Conservation (phyloP, 257 asterid species). For the Handroanthus guayacan region DNA sequence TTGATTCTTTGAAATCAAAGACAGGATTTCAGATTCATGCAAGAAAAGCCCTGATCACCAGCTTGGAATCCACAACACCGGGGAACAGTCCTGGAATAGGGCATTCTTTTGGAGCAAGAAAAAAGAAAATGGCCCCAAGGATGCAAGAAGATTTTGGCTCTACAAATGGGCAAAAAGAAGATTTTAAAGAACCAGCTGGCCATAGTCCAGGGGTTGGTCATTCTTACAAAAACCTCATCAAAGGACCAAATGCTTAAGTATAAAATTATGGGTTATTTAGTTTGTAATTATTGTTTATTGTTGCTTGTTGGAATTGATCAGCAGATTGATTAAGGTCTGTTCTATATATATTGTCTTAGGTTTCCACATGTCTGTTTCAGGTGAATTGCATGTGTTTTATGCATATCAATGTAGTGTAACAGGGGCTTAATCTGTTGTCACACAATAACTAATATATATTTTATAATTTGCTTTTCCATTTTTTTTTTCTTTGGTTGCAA, state of each 20-base stretch:
- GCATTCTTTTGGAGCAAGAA: slow-evolving; percentile 42
- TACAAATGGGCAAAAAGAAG: slow-evolving; percentile 22
- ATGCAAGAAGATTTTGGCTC: neutral
- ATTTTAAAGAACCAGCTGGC: slow-evolving; percentile 42
- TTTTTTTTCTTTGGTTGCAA: no score
- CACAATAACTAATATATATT: no score
- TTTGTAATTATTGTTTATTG: no score
- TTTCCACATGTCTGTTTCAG: no score
- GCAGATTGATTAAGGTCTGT: no score
- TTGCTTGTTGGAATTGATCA: no score
- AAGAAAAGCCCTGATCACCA: neutral
- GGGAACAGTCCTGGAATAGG: slow-evolving; percentile 70
- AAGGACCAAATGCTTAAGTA: slow-evolving; percentile 35
- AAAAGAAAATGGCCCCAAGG: slow-evolving; percentile 22
- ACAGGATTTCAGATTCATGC: slow-evolving; percentile 20
- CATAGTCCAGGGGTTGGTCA: slow-evolving; percentile 69
- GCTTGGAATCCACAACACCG: slow-evolving; percentile 48
- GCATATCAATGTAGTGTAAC: no score
- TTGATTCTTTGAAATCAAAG: slow-evolving; percentile 12
- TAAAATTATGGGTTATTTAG: no score
- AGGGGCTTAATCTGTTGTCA: no score
- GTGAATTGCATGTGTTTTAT: no score
- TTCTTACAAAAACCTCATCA: slow-evolving; percentile 32
- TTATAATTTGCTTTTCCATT: no score
- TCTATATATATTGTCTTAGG: no score